Evolutionary conservation across 1,284 basidiomycete species (phyloP).

Genomic region (Ustilago trichophora): DNA sequence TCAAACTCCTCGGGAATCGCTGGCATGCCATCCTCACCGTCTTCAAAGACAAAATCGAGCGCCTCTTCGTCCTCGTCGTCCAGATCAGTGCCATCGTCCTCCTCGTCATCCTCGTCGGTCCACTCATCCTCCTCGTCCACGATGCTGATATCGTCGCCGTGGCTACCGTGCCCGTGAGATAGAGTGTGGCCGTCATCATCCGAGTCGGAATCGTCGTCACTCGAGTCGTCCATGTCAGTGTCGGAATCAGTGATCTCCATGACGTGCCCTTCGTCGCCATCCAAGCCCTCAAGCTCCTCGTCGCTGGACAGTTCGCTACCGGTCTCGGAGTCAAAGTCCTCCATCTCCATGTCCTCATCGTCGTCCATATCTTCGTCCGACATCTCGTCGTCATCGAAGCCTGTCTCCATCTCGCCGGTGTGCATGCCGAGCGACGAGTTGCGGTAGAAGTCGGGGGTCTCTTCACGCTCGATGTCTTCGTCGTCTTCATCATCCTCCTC

Average conservation of each 20-base stretch:
- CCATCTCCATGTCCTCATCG: conserved; percentile 85
- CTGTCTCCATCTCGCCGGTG: conserved; percentile 68
- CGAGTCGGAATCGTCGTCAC: conserved; percentile 33
- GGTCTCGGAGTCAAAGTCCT: conserved; percentile 72
- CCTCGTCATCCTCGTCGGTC: conserved; percentile 54
- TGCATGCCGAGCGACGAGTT: conserved; percentile 96
- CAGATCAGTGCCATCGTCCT: conserved; percentile 39
- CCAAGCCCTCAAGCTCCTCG: conserved; percentile 67
- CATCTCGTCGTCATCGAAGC: conserved; percentile 77
- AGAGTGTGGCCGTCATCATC: conserved; percentile 48
- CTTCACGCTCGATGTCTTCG: conserved; percentile 74
- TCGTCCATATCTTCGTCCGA: conserved; percentile 87
- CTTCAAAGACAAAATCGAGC: conserved; percentile 60
- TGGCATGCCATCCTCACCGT: conserved; percentile 34
- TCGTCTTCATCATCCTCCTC: conserved; percentile 72
- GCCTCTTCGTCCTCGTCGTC: conserved; percentile 72
- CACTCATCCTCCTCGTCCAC: conserved; percentile 69
- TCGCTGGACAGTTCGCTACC: conserved; percentile 65
- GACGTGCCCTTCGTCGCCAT: conserved; percentile 63
- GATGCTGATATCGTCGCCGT: conserved; percentile 41
- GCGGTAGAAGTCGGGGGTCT: conserved; percentile 92
- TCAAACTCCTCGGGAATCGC: conserved; percentile 35
- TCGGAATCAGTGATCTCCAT: conserved; percentile 67
- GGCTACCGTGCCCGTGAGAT: conserved; percentile 36
- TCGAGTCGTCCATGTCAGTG: conserved; percentile 44